Conservation (phyloP, 208 protist species). For the Novymonas esmeraldas region DNA sequence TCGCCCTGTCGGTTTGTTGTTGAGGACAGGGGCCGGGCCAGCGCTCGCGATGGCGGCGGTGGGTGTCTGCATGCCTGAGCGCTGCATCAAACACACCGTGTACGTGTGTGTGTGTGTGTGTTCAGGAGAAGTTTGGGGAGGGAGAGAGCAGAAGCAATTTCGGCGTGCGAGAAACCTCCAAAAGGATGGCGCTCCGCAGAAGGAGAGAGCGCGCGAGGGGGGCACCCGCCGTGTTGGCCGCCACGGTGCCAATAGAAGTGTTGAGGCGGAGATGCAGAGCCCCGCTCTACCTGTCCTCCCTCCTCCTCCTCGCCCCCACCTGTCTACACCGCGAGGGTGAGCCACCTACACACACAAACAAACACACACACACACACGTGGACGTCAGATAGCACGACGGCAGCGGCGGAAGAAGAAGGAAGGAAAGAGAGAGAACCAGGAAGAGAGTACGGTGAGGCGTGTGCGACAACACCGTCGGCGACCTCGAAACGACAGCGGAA, state of each 20-base stretch:
- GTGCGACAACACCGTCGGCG: background rate
- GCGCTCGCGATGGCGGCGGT: conserved; percentile 42
- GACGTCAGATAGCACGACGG: too few relatives aligned
- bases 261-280: too few relatives aligned
- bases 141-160: background rate
- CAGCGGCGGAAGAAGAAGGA: too few relatives aligned
- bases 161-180: background rate
- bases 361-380: background rate
- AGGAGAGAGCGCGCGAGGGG: background rate
- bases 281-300: too few relatives aligned
- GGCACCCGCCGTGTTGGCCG: too few relatives aligned
- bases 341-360: background rate
- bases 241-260: too few relatives aligned
- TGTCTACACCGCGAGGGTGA: too few relatives aligned
- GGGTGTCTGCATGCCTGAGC: conserved; percentile 52
- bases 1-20: conserved; percentile 31
- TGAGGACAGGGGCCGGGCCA: conserved; percentile 59
- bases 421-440: background rate
- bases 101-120: background rate
- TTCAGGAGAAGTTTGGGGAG: background rate
- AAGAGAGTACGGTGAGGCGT: background rate
- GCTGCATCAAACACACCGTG: too few relatives aligned
- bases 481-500: too few relatives aligned
- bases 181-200: background rate
- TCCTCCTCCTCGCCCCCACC: too few relatives aligned